phyloP scores from a whole-genome alignment of 192 early-diverging fungal species.

The Diversispora epigaea region DNA sequence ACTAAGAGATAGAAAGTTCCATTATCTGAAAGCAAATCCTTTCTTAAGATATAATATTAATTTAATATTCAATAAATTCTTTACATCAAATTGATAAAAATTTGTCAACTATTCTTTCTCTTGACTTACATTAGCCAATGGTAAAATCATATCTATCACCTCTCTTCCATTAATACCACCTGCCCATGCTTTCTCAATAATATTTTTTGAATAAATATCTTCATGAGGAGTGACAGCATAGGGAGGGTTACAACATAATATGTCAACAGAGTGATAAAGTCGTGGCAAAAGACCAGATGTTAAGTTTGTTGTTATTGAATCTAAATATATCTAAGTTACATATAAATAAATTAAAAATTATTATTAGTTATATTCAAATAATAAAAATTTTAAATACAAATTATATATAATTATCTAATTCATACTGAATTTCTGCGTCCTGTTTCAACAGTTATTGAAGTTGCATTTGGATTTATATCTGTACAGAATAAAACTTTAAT shows the following conservation, averaged over 20 bases:
- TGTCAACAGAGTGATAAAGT: slow-evolving; percentile 61
- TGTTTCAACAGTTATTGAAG: slow-evolving; percentile 65
- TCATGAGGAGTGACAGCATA: slow-evolving; percentile 85
- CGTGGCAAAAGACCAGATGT: slow-evolving; percentile 54
- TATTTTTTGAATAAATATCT: slow-evolving; percentile 66
- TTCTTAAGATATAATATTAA: not conserved
- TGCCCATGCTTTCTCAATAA: slow-evolving; percentile 89
- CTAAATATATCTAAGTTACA: slow-evolving; percentile 50
- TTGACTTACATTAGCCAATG: slow-evolving; percentile 58
- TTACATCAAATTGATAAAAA: too few relatives aligned
- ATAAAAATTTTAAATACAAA: not conserved
- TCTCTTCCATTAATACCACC: slow-evolving; percentile 88
- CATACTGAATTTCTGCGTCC: slow-evolving; percentile 49
- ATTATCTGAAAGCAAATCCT: slow-evolving; percentile 62
- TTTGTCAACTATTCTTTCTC: too few relatives aligned
- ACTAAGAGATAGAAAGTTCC: slow-evolving; percentile 86
- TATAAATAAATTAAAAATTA: not conserved
- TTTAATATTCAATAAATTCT: not conserved
- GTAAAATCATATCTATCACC: slow-evolving; percentile 79
- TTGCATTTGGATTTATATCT: slow-evolving; percentile 82
- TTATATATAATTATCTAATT: not conserved
- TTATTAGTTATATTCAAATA: not conserved
- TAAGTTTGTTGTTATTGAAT: slow-evolving; percentile 67
- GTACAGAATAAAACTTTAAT: slow-evolving; percentile 61
- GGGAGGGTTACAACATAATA: slow-evolving; percentile 92